These are phyloP conservation scores for Hanseniaspora vineae DNA, from an alignment of 805 yeast species.

Conservation along the genomic window DNA sequence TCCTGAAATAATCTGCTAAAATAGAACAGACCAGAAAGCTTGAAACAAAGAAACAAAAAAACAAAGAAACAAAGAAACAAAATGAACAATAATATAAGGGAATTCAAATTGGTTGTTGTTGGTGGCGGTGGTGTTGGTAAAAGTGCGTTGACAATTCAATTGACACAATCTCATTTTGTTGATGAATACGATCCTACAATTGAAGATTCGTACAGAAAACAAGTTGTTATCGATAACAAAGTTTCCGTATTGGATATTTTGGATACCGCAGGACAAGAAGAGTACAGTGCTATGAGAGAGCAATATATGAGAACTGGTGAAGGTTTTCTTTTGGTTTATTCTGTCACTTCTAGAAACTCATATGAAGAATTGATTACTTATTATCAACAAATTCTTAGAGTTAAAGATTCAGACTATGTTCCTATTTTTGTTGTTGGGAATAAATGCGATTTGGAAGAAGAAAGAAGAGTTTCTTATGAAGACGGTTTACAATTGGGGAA, in stretches of 20 bases:
- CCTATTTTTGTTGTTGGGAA: slow-evolving; percentile 76
- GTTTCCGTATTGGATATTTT: slow-evolving; percentile 72
- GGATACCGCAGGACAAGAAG: slow-evolving; percentile 98
- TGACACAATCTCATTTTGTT: slow-evolving; percentile 88
- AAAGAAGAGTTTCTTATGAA: slow-evolving; percentile 55
- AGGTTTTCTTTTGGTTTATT: slow-evolving; percentile 81
- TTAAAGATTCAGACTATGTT: slow-evolving; percentile 62
- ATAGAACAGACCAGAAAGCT: neutral
- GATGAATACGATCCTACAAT: slow-evolving; percentile 98
- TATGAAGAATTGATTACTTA: slow-evolving; percentile 77
- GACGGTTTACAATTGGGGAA: slow-evolving; percentile 54
- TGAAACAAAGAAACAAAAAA: neutral
- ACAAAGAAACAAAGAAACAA: neutral
- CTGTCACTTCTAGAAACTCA: slow-evolving; percentile 73
- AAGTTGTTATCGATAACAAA: slow-evolving; percentile 69
- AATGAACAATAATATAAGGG: slow-evolving; percentile 34
- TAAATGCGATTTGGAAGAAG: slow-evolving; percentile 58
- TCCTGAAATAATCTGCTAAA: too few relatives aligned
- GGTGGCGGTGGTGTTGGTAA: slow-evolving; percentile 99
- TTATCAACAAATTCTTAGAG: slow-evolving; percentile 65
- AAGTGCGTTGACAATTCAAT: slow-evolving; percentile 87
- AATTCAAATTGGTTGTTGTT: slow-evolving; percentile 87
- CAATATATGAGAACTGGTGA: slow-evolving; percentile 95
- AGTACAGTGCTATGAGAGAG: slow-evolving; percentile 85
- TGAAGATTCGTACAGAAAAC: slow-evolving; percentile 84